Base-by-base conservation (phyloP, 2,329 filamentous ascomycete genomes). In the Malbranchea zuffiana region DNA sequence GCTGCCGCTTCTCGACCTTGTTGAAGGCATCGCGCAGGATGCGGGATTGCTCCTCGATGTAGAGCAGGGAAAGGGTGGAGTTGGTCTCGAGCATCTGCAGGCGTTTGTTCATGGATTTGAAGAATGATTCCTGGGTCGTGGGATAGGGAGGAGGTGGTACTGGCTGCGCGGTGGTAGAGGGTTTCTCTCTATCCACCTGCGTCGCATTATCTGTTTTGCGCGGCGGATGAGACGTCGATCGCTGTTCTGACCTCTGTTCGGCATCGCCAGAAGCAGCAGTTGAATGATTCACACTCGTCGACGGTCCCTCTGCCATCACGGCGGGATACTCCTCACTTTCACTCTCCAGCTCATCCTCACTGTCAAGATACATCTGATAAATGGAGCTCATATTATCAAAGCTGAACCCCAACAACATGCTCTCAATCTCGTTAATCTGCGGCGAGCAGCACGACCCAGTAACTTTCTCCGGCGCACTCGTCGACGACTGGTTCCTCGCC, bases 111-210 rank as follows among this genome's bases (percentile, higher is more conserved):
- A 96, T 80, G 3, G 86, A 84, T 57, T 96, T 96, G 71, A 95
- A 98, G 61, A 98, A 96, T 1, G 83, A 90, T 56, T 98, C 90
- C 58, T 98, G 90, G 1, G 92, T 90, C 0, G 87, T 86, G 2
- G 88, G 87, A 1, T 77, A 74, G 1, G 80, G 61, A 1, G 71
- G 59, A 5, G 69, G 55, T 1, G 68, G 63, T n/a, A n/a, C n/a
- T n/a, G n/a, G n/a, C 47, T 72, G 61, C 17, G 64, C 61, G 11
- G 12, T 20, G 16, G 25, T 18, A 8, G 30, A 20, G 6, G 41
- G 17, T 30, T 36, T 41, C 10, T 32, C 25, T 23, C 19, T 17
- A 21, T 44, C 42, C 8, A 30, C 29, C 7, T 21, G n/a, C 6
- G 39, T 32, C 20, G 31, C 39, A 10, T 39, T 39, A 31, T 40